These are phyloP conservation scores for Heterobasidion irregulare DNA, from an alignment of 1,284 basidiomycete species.

Conservation along the genomic window DNA sequence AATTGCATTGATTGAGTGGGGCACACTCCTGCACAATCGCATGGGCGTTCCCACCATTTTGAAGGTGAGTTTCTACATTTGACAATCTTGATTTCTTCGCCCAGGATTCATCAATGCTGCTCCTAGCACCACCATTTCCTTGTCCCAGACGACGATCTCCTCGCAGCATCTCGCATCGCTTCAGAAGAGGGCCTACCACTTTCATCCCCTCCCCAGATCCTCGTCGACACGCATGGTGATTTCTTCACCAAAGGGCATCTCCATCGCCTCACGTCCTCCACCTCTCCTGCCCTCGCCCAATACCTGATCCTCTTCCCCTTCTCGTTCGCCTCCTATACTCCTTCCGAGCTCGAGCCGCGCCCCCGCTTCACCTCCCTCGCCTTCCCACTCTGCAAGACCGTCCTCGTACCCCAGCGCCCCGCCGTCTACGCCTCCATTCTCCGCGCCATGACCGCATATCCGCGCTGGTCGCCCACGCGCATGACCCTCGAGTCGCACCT, in stretches of 20 bases:
- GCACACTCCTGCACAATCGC: constrained; percentile 17
- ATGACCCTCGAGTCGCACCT: too few relatives aligned
- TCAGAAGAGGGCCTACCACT: constrained; percentile 16
- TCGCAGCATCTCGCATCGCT: constrained; percentile 16
- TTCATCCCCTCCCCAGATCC: constrained; percentile 12
- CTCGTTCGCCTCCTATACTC: too few relatives aligned
- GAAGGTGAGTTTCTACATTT: constrained; percentile 12
- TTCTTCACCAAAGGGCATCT: constrained; percentile 16
- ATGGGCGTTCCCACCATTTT: constrained; percentile 22
- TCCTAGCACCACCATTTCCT: constrained; percentile 19
- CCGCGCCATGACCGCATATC: too few relatives aligned
- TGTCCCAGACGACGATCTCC: constrained; percentile 18
- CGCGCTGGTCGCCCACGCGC: too few relatives aligned
- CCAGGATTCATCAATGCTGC: neutral
- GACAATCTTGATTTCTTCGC: neutral
- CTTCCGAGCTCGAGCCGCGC: neutral
- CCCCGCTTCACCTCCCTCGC: too few relatives aligned
- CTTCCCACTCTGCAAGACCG: too few relatives aligned
- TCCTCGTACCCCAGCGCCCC: too few relatives aligned
- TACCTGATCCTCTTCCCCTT: constrained; percentile 9
- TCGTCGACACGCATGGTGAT: constrained; percentile 17
- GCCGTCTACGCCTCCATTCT: too few relatives aligned
- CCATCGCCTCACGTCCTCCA: constrained; percentile 16
- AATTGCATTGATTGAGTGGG: constrained; percentile 17
- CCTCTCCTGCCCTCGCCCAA: constrained; percentile 9